Conservation (phyloP, 2,329 filamentous ascomycete genomes). For the Chaetoscypha palmicola region DNA sequence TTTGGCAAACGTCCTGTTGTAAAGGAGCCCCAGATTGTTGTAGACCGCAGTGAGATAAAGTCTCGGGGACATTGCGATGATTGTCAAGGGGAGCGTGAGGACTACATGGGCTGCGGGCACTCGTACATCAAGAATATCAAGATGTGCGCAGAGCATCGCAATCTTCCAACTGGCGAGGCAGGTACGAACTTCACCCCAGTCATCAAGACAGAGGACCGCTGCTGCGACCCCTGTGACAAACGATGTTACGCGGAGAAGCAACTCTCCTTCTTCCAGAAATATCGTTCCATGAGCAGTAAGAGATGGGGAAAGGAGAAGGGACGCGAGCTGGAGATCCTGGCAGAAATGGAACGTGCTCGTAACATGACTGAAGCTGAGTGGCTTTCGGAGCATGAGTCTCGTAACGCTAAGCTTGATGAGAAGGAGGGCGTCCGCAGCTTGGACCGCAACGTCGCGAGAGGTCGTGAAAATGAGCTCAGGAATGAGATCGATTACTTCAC, state of each 20-base stretch:
- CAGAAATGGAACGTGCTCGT: background rate
- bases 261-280: background rate
- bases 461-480: background rate
- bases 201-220: background rate
- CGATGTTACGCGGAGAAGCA: background rate
- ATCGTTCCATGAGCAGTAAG: background rate
- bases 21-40: no score
- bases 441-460: background rate
- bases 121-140: background rate
- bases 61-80: background rate
- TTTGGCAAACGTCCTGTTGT: no score
- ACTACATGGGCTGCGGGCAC: background rate
- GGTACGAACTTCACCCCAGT: background rate
- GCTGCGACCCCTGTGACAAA: background rate
- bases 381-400: background rate
- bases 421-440: background rate
- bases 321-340: background rate
- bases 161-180: background rate
- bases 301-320: background rate
- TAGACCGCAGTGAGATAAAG: background rate
- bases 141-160: background rate
- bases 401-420: background rate
- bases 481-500: background rate
- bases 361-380: constrained; percentile 1
- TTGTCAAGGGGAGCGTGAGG: background rate